Percentiles rank a stretch among this genome's conserved stretches.
Conservation (phyloP, 345 rosid genomes). For the Eucalyptus albens region DNA sequence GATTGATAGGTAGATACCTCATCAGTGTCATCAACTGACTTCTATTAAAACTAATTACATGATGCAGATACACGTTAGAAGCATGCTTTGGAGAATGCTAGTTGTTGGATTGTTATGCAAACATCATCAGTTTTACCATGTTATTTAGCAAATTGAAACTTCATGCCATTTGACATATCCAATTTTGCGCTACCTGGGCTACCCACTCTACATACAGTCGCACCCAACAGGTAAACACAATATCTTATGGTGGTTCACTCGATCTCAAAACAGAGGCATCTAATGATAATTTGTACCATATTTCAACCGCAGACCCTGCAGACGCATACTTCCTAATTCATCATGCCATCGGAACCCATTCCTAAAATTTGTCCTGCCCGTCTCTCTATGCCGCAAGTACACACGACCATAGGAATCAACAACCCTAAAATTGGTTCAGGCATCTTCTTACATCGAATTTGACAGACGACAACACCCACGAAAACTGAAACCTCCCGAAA, state of each 20-base stretch:
- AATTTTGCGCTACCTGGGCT: not conserved
- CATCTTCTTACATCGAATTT: not conserved
- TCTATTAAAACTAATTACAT: not conserved
- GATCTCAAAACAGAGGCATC: not conserved
- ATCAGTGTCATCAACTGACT: not conserved
- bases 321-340: not conserved
- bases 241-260: not conserved
- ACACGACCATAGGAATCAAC: not conserved
- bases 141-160: not conserved
- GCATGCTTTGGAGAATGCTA: not conserved
- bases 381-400: not conserved
- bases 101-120: not conserved
- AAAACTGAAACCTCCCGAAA: not conserved
- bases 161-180: not conserved
- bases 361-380: not conserved
- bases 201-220: not conserved
- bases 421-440: not conserved
- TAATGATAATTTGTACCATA: not conserved
- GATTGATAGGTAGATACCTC: not conserved
- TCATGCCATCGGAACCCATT: not conserved
- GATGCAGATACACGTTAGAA: not conserved
- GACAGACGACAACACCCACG: not conserved
- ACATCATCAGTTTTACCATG: not conserved
- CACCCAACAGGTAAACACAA: not conserved
- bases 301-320: not conserved